phyloP scores from a whole-genome alignment of 2,329 filamentous ascomycete genomes.

The Scedosporium dehoogii region DNA sequence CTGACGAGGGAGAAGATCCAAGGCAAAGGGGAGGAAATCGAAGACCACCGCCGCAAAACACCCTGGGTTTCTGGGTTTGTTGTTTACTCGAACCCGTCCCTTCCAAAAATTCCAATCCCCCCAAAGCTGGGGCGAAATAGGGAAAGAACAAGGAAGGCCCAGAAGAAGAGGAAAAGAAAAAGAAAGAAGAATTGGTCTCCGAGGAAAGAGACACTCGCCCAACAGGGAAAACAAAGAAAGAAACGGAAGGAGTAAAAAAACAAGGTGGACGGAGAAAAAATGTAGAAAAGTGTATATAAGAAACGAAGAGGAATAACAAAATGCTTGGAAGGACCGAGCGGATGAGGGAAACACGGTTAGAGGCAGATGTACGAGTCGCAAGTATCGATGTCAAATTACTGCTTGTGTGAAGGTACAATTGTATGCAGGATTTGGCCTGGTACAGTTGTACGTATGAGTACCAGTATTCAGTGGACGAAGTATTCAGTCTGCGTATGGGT shows the following conservation, averaged over 20 bases:
- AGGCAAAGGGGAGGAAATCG: constrained; percentile 7
- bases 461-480: neutral
- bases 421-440: too few relatives aligned
- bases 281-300: neutral
- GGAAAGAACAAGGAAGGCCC: constrained; percentile 3
- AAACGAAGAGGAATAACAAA: constrained; percentile 5
- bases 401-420: too few relatives aligned
- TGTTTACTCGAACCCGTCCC: neutral
- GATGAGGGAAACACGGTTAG: constrained; percentile 7
- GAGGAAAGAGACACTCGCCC: constrained; percentile 1
- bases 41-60: neutral
- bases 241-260: neutral
- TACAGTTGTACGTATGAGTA: neutral
- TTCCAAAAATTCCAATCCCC: neutral
- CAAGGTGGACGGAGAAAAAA: neutral
- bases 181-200: constrained; percentile 3
- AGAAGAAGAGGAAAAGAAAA: constrained; percentile 2
- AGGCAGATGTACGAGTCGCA: constrained; percentile 4
- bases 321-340: constrained; percentile 6
- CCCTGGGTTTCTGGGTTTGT: neutral
- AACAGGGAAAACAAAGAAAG: neutral
- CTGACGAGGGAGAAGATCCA: constrained; percentile 3
- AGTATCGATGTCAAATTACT: constrained; percentile 1
- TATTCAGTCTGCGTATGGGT: neutral
- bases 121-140: neutral